Evolutionary conservation across 805 yeast species (phyloP).

Genomic region (Ogataea zsoltii): DNA sequence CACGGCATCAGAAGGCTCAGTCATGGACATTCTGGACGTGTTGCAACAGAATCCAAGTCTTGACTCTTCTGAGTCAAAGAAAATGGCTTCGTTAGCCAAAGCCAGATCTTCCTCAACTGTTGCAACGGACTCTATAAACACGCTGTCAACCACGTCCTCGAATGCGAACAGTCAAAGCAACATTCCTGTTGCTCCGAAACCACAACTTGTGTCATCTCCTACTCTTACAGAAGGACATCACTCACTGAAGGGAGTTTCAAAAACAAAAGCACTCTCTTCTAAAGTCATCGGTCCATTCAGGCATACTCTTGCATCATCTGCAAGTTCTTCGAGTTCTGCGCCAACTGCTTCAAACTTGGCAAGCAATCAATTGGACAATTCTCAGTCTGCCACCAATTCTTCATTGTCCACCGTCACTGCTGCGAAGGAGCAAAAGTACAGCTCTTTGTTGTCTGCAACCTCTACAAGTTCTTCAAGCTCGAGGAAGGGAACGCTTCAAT

Average conservation of each 20-base stretch:
- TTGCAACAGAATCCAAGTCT: slow-evolving; percentile 18
- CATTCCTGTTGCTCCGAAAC: neutral
- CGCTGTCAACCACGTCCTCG: slow-evolving; percentile 11
- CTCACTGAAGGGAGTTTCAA: slow-evolving; percentile 8
- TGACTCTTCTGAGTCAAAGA: slow-evolving; percentile 5
- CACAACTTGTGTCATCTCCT: neutral
- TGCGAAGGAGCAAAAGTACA: neutral
- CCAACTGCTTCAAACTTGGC: slow-evolving; percentile 6
- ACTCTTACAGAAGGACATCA: slow-evolving; percentile 5
- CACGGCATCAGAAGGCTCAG: slow-evolving; percentile 14
- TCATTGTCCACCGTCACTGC: neutral
- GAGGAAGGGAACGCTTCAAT: neutral
- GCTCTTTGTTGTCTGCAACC: slow-evolving; percentile 1
- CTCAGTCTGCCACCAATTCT: neutral
- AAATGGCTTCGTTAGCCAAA: neutral
- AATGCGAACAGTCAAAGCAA: neutral
- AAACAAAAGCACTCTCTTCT: slow-evolving; percentile 18
- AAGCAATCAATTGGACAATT: neutral
- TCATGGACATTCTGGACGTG: slow-evolving; percentile 29
- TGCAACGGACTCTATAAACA: slow-evolving; percentile 10
- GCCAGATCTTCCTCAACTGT: slow-evolving; percentile 11
- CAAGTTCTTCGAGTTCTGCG: slow-evolving; percentile 14
- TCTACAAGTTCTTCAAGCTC: slow-evolving; percentile 1
- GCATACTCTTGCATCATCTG: slow-evolving; percentile 17
- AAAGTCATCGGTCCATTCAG: slow-evolving; percentile 23